These are phyloP conservation scores for Russula sp. DNA, from an alignment of 768 basidiomycete species.

Conservation along the genomic window DNA sequence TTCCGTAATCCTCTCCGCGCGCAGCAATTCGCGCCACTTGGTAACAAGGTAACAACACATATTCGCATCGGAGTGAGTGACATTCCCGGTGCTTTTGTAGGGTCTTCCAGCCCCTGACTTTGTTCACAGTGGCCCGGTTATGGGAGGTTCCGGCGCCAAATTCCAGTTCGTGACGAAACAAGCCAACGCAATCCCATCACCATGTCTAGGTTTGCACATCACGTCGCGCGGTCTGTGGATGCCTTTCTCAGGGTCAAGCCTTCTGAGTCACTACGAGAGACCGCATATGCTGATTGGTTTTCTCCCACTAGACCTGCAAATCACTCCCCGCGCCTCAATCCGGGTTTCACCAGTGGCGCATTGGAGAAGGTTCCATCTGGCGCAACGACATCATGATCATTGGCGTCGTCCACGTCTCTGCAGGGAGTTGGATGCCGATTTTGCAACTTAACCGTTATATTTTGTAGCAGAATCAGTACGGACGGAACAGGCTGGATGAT, in stretches of 20 bases:
- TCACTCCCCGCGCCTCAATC: neutral
- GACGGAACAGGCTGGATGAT: too few relatives aligned
- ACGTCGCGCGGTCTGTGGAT: slow-evolving; percentile 8
- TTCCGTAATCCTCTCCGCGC: neutral
- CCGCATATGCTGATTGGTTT: neutral
- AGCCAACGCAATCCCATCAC: slow-evolving; percentile 1
- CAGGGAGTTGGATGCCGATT: slow-evolving; percentile 16
- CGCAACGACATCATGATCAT: neutral
- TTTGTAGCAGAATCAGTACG: too few relatives aligned
- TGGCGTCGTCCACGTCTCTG: slow-evolving; percentile 5
- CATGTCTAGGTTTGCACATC: neutral
- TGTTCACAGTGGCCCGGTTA: slow-evolving; percentile 10
- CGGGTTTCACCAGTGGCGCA: neutral
- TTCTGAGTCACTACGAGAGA: neutral
- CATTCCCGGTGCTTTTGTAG: neutral
- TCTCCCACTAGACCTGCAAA: neutral
- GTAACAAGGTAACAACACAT: neutral
- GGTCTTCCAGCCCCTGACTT: too few relatives aligned
- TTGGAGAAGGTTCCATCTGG: neutral
- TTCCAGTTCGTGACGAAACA: neutral
- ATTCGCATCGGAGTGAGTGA: slow-evolving; percentile 13
- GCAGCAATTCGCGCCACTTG: neutral
- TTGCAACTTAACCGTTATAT: too few relatives aligned
- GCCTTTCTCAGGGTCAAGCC: neutral
- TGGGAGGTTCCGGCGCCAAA: neutral